Conservation (phyloP, 768 basidiomycete species). For the Tulasnella sp. region DNA sequence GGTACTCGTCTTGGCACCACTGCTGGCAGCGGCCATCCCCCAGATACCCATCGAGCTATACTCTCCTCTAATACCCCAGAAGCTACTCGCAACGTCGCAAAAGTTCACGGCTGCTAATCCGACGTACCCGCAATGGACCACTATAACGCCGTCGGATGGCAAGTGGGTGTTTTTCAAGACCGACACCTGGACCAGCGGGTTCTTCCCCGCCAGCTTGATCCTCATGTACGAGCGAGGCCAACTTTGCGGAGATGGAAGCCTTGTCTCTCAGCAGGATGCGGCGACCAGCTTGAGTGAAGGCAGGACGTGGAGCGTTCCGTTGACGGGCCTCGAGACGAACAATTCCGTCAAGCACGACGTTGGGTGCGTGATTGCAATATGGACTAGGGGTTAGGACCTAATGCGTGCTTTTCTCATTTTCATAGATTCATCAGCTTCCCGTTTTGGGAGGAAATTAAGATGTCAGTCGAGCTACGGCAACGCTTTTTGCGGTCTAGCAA, state of each 20-base stretch:
- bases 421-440: slow-evolving; percentile 23
- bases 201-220: slow-evolving; percentile 23
- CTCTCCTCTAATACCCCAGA: slow-evolving; percentile 50
- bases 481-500: no score
- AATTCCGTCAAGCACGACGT: slow-evolving; percentile 22
- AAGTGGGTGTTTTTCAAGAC: slow-evolving; percentile 10
- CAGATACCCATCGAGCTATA: slow-evolving; percentile 43
- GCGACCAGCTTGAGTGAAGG: slow-evolving; percentile 9
- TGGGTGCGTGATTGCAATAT: not conserved
- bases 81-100: slow-evolving; percentile 50
- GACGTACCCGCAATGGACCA: slow-evolving; percentile 55
- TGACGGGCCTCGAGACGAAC: slow-evolving; percentile 11
- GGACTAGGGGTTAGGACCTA: not conserved
- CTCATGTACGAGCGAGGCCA: slow-evolving; percentile 17
- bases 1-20: not conserved
- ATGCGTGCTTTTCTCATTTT: no score
- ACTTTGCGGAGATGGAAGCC: not conserved
- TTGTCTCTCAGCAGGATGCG: not conserved
- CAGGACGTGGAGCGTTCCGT: slow-evolving; percentile 20
- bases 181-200: slow-evolving; percentile 23
- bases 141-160: not conserved
- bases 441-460: slow-evolving; percentile 20
- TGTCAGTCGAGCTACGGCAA: slow-evolving; percentile 14
- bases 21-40: not conserved
- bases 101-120: slow-evolving; percentile 36